Evolutionary conservation across 2,329 filamentous ascomycete species (phyloP), one percentile per base, ranked within the genome.

Genomic region (Alternaria conjuncta): DNA sequence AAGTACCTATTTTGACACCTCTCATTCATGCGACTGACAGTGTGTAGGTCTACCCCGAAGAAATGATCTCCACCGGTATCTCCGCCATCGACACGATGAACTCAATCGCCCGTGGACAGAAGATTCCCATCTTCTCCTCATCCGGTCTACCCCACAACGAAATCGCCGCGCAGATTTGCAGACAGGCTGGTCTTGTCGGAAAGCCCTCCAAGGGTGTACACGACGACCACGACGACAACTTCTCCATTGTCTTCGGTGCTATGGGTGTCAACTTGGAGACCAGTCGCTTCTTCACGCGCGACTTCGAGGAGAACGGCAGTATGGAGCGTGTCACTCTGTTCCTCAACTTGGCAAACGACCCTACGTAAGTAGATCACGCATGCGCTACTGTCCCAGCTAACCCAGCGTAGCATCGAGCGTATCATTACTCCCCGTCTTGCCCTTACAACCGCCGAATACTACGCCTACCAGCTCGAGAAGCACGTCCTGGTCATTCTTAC

Each of bases 231-330:
- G 94, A 97, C 78, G 96, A 99, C 79, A 99, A 99, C 86, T 99
- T 99, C 88, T 97, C 94, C 65, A 99, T 99, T 77, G 96, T 99
- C 61, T 99, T 99, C 80, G 96, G 93, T 79, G 96, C 96, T 78
- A 99, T 99, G 96, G 96, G 96, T 94, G 96, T 99, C 75, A 99
- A 99, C 86, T 90, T 99, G 90, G 96, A 99, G 82, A 99, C 96
- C 30, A 93, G 92, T 75, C 92, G 96, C 75, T 99, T 99, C 89
- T 99, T 99, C 86, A 98, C 95, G 41, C 89, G 93, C 71, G 96
- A 99, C 78, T 99, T 99, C 78, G 96, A 99, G 83, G 94, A 99
- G 88, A 99, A 99, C 83, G 96, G 96, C 74, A 97, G 93, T 84
- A 90, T 99, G 90, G 96, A 97, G 85, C 93, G 96, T 84, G 91